A percentile compares a stretch with the other conserved stretches of the same genome.
phyloP scores from a whole-genome alignment of 1,284 basidiomycete genomes.

The Microstroma glucosiphilum region DNA sequence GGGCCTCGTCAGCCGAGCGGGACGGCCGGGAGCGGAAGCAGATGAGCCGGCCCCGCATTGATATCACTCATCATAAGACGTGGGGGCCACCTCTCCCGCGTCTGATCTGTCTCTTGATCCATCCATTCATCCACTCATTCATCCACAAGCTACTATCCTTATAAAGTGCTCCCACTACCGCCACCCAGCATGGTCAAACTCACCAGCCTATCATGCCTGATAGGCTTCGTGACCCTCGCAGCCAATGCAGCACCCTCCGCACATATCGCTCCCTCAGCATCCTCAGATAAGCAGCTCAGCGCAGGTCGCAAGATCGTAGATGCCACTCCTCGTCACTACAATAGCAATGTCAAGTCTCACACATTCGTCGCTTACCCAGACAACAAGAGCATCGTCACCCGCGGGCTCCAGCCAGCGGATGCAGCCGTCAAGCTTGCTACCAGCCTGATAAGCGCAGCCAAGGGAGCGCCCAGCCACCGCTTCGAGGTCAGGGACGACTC shows the following conservation, averaged over 20 bases:
- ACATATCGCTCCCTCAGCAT: not conserved
- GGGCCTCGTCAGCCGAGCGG: too few relatives aligned
- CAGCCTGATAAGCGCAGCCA: not conserved
- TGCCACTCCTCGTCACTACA: not conserved
- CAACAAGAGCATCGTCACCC: not conserved
- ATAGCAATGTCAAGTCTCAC: conserved; percentile 1
- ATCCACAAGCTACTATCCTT: too few relatives aligned
- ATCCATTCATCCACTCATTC: too few relatives aligned
- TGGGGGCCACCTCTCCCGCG: too few relatives aligned
- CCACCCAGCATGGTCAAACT: conserved; percentile 4
- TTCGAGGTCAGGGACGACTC: conserved; percentile 36
- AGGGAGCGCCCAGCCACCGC: not conserved
- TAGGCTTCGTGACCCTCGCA: conserved; percentile 1
- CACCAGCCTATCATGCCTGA: not conserved
- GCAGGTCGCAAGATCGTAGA: not conserved
- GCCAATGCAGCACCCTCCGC: not conserved
- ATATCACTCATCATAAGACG: too few relatives aligned
- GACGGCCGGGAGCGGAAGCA: too few relatives aligned
- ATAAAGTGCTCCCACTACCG: not conserved
- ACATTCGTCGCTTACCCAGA: not conserved
- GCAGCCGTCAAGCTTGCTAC: not conserved
- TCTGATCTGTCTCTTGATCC: too few relatives aligned
- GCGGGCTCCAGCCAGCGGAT: not conserved
- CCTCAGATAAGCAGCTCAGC: not conserved
- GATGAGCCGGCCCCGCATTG: too few relatives aligned